Evolutionary conservation across 495 filamentous ascomycete species (phyloP).

Genomic region (Aspergillus biplanus): DNA sequence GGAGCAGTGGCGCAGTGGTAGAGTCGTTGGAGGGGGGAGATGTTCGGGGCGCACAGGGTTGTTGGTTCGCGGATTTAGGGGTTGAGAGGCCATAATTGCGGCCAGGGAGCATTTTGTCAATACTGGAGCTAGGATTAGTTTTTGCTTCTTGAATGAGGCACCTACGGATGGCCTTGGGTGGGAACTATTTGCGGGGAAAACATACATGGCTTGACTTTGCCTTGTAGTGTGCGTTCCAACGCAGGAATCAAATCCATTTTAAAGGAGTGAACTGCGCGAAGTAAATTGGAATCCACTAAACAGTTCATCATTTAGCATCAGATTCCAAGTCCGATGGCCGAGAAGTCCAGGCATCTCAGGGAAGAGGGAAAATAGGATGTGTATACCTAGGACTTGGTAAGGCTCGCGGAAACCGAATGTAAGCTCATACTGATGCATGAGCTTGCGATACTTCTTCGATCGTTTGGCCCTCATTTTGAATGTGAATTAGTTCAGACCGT

Average conservation of each 20-base stretch:
- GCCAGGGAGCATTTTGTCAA: constrained; percentile 64
- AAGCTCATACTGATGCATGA: constrained; percentile 89
- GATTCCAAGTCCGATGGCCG: neutral
- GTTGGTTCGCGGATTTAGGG: constrained; percentile 50
- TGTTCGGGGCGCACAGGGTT: constrained; percentile 44
- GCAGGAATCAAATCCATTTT: constrained; percentile 79
- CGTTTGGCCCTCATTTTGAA: constrained; percentile 82
- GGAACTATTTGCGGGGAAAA: constrained; percentile 12
- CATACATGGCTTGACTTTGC: constrained; percentile 82
- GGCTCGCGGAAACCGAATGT: constrained; percentile 87
- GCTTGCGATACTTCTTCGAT: constrained; percentile 92
- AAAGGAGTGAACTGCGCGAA: constrained; percentile 70
- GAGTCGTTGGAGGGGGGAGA: constrained; percentile 51
- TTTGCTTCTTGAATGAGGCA: neutral
- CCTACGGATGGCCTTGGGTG: neutral
- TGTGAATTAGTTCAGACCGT: constrained; percentile 17
- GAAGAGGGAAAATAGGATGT: neutral
- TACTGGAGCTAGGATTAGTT: constrained; percentile 40
- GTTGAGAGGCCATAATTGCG: constrained; percentile 48
- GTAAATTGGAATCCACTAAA: constrained; percentile 76
- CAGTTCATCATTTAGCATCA: constrained; percentile 22
- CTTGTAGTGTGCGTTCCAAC: constrained; percentile 75
- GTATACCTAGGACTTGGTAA: constrained; percentile 84
- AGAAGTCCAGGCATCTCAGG: neutral
- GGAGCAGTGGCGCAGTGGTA: constrained; percentile 86